Evolutionary conservation across 176 grass and related monocot genomes (phyloP), one percentile per base, ranked within the genome.

Genomic region (Aegilops speltoides): DNA sequence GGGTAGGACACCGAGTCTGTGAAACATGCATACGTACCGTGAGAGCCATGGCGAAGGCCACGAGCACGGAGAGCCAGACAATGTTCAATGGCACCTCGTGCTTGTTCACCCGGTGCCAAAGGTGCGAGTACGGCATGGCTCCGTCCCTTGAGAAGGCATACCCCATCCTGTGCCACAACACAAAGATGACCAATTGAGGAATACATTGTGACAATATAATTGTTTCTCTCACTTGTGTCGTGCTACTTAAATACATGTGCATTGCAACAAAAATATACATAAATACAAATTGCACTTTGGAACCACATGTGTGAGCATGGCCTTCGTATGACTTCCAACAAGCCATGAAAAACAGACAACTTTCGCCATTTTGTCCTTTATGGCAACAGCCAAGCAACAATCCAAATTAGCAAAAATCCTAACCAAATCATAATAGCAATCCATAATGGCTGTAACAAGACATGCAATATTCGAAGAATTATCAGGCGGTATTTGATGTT

Each of bases 101-200:
- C 33, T 41, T 89, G 88, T 82, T 95, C 54, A 95, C 84, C 22
- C 73, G 89, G 69, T 93, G 24, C 90, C 90, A 95, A 0, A 89
- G 10, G 9, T 10, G 75, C 2, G 93, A 91, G 26, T 89, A 80
- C 5, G 93, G 93, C 88, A 95, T 87, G 0, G 93, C 91, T 3
- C 93, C 91, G 20, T 95, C 93, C 56, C 93, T 88, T 0, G 93
- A 93, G 82, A 96, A 96, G 32, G 94, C 94, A 9, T 96, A 96
- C n/a, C 83, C 89, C 94, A 90, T 96, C 82, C 94, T 94, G 59
- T 19, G 28, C 8, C 54, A 38, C 6, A 67, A 19, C 4, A 10
- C 24, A 32, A 15, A 29, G 7, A 29, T 8, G 7, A 1, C 14
- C 8, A 10, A 3, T 76, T 28, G 2, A 12, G 2, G 3, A 45